Percentiles rank a stretch among this genome's conserved stretches.
Evolutionary conservation across 768 basidiomycete genomes (phyloP).

Genomic region (Tricholoma sp.): DNA sequence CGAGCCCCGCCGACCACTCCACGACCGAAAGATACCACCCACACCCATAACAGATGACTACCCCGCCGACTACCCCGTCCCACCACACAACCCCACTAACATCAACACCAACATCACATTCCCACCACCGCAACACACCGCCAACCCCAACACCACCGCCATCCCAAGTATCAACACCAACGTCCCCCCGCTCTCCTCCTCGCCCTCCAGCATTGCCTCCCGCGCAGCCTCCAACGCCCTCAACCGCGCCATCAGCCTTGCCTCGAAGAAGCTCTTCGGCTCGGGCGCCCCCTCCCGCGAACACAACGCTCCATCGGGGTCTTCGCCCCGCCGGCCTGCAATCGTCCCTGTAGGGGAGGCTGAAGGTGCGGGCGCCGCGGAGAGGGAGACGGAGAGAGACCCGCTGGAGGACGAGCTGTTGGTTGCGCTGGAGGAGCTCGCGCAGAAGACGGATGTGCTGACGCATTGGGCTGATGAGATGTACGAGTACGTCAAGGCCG

Average conservation of each 20-base stretch:
- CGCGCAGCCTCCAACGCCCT: constrained; percentile 70
- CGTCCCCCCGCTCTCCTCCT: constrained; percentile 57
- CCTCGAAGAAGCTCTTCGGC: constrained; percentile 80
- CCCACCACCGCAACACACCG: constrained; percentile 43
- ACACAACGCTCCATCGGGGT: constrained; percentile 29
- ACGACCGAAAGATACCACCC: constrained; percentile 48
- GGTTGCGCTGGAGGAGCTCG: constrained; percentile 78
- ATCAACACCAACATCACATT: constrained; percentile 48
- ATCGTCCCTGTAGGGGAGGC: constrained; percentile 40
- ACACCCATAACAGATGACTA: constrained; percentile 46
- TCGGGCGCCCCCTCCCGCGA: constrained; percentile 37
- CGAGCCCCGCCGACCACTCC: constrained; percentile 53
- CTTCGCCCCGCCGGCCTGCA: constrained; percentile 54
- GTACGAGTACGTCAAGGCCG: constrained; percentile 81
- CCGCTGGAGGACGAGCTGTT: constrained; percentile 82
- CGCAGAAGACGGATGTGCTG: constrained; percentile 93
- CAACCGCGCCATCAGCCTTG: constrained; percentile 73
- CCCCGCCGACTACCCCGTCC: constrained; percentile 29
- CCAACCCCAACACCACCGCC: constrained; percentile 35
- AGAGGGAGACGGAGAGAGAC: constrained; percentile 45
- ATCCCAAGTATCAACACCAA: constrained; percentile 25
- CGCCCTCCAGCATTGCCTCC: constrained; percentile 55
- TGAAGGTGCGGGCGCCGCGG: no score
- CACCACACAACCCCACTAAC: constrained; percentile 19
- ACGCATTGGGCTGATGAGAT: constrained; percentile 95